Conservation (phyloP, 2,329 filamentous ascomycete genomes). For the Helotiales sp. region DNA sequence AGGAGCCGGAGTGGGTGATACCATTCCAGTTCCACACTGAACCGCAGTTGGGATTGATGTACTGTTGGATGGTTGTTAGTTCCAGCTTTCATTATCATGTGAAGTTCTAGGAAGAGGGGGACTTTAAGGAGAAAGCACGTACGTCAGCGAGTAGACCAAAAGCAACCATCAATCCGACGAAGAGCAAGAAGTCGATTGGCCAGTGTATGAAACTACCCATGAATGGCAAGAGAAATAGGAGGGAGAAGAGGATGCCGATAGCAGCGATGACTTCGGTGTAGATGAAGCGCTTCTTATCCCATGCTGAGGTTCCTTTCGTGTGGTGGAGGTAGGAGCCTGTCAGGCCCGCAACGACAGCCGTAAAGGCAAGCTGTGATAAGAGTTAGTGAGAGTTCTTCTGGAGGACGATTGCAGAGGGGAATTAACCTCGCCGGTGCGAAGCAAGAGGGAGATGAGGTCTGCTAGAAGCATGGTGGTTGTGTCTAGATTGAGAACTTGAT, state of each 20-base stretch:
- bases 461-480: slow-evolving; percentile 22
- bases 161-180: slow-evolving; percentile 58
- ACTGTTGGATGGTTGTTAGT: slow-evolving; percentile 8
- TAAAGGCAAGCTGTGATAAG: slow-evolving; percentile 66
- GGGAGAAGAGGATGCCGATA: slow-evolving; percentile 65
- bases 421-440: slow-evolving; percentile 32
- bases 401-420: neutral
- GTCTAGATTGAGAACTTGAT: neutral
- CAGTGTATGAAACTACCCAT: slow-evolving; percentile 67
- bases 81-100: too few relatives aligned
- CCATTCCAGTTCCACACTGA: slow-evolving; percentile 80
- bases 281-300: slow-evolving; percentile 66
- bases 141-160: slow-evolving; percentile 51
- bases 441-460: slow-evolving; percentile 23
- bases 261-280: slow-evolving; percentile 73
- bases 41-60: slow-evolving; percentile 80
- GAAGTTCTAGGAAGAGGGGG: neutral
- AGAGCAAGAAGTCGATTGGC: slow-evolving; percentile 69
- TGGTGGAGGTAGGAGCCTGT: slow-evolving; percentile 64
- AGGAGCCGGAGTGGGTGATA: slow-evolving; percentile 72
- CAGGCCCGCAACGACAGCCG: slow-evolving; percentile 70
- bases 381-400: slow-evolving; percentile 26
- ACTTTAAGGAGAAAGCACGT: neutral
- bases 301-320: slow-evolving; percentile 44
- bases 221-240: slow-evolving; percentile 75